phyloP scores from a whole-genome alignment of 371 early-diverging fungal genomes.

The Mucor plumbeus region DNA sequence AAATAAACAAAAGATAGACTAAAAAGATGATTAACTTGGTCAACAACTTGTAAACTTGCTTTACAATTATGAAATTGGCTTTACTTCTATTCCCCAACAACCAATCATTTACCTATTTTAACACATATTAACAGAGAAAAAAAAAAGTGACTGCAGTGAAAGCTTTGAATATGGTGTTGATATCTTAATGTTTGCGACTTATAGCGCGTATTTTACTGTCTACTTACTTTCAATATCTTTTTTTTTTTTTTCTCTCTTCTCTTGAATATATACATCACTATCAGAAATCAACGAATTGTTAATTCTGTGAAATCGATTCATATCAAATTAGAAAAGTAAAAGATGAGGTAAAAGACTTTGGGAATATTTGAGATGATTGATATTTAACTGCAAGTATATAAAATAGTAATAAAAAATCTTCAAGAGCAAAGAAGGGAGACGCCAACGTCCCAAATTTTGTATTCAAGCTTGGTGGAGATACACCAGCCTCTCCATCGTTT shows the following conservation, averaged over 20 bases:
- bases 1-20: too few species aligned
- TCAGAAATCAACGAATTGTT: too few species aligned
- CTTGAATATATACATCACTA: too few species aligned
- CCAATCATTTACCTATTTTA: not conserved
- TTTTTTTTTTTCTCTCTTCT: not conserved
- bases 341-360: too few species aligned
- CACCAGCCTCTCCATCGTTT: conserved; percentile 15
- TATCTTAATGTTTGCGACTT: not conserved
- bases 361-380: not conserved
- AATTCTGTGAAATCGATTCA: too few species aligned
- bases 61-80: too few species aligned
- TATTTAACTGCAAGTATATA: not conserved
- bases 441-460: conserved; percentile 28
- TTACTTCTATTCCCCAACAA: not conserved
- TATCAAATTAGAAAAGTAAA: too few species aligned
- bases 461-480: conserved; percentile 14
- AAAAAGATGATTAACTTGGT: too few species aligned
- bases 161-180: not conserved
- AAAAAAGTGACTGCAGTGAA: conserved; percentile 4
- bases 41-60: too few species aligned
- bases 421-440: conserved; percentile 23
- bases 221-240: not conserved
- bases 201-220: not conserved
- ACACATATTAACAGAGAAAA: not conserved
- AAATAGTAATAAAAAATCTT: conserved; percentile 19